These are phyloP conservation scores for Gremmenia infestans DNA, from an alignment of 2,329 filamentous ascomycete species.

Conservation along the genomic window DNA sequence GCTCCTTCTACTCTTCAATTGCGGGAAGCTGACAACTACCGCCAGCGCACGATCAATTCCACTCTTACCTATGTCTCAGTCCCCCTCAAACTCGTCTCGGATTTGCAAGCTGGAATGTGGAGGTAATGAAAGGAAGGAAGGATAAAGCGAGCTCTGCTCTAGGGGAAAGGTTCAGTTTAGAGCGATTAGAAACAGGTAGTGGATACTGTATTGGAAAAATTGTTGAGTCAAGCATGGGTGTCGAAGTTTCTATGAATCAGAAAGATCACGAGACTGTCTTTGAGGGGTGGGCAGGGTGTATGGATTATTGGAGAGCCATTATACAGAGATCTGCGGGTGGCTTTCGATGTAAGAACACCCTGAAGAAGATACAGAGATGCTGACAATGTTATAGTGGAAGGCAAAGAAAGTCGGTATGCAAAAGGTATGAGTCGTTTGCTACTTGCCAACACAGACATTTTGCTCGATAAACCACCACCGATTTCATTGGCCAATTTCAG, in stretches of 20 bases:
- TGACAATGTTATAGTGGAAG: not conserved
- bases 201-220: conserved; percentile 21
- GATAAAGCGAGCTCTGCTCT: conserved; percentile 11
- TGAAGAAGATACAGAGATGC: not conserved
- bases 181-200: conserved; percentile 17
- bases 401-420: not conserved
- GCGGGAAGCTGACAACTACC: conserved; percentile 15
- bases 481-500: no score
- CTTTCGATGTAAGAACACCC: conserved; percentile 19
- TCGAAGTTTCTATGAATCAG: not conserved
- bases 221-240: conserved; percentile 18
- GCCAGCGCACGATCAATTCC: conserved; percentile 19
- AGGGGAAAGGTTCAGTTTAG: conserved; percentile 19
- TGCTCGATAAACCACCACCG: no score
- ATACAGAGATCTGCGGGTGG: conserved; percentile 23
- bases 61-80: conserved; percentile 21
- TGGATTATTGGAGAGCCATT: conserved; percentile 25
- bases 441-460: no score
- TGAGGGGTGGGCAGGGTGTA: conserved; percentile 15
- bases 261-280: not conserved
- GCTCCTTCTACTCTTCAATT: conserved; percentile 18
- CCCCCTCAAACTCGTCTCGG: conserved; percentile 19
- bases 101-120: conserved; percentile 14
- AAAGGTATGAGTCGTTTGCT: not conserved
- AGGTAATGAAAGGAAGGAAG: conserved; percentile 15